These are phyloP conservation scores for Neofusicoccum parvum DNA, from an alignment of 2,329 filamentous ascomycete species.

Conservation along the genomic window DNA sequence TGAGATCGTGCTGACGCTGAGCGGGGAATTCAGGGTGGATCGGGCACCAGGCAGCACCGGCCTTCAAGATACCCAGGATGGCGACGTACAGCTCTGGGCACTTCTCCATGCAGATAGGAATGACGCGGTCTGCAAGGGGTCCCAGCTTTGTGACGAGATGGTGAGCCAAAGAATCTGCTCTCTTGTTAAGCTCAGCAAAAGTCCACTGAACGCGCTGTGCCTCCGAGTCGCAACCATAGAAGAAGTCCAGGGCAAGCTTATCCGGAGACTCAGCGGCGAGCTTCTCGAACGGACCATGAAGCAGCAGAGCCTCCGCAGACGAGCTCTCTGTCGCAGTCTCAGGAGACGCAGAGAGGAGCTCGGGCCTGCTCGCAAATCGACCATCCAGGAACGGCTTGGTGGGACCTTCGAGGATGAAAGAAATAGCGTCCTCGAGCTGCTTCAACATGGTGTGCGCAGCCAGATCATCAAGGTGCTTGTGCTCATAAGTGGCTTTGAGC, in stretches of 20 bases:
- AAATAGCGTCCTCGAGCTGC: slow-evolving; percentile 12
- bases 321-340: slow-evolving; percentile 17
- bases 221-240: slow-evolving; percentile 1
- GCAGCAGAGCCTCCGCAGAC: not conserved
- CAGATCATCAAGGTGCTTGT: slow-evolving; percentile 28
- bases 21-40: slow-evolving; percentile 39
- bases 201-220: slow-evolving; percentile 23
- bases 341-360: slow-evolving; percentile 25
- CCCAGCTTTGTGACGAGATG: slow-evolving; percentile 33
- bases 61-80: slow-evolving; percentile 47
- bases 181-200: slow-evolving; percentile 40
- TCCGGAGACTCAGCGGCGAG: not conserved
- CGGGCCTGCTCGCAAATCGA: slow-evolving; percentile 22
- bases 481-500: slow-evolving; percentile 33
- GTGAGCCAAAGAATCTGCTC: slow-evolving; percentile 37
- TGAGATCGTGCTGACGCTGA: slow-evolving; percentile 37
- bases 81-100: slow-evolving; percentile 42
- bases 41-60: slow-evolving; percentile 46
- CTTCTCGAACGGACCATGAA: slow-evolving; percentile 14
- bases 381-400: slow-evolving; percentile 26
- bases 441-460: slow-evolving; percentile 18
- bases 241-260: slow-evolving; percentile 6
- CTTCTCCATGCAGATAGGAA: slow-evolving; percentile 42
- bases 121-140: slow-evolving; percentile 29
- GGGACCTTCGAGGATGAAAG: slow-evolving; percentile 28